phyloP scores from a whole-genome alignment of 1,284 basidiomycete genomes.

The Hypsizygus ulmarius region DNA sequence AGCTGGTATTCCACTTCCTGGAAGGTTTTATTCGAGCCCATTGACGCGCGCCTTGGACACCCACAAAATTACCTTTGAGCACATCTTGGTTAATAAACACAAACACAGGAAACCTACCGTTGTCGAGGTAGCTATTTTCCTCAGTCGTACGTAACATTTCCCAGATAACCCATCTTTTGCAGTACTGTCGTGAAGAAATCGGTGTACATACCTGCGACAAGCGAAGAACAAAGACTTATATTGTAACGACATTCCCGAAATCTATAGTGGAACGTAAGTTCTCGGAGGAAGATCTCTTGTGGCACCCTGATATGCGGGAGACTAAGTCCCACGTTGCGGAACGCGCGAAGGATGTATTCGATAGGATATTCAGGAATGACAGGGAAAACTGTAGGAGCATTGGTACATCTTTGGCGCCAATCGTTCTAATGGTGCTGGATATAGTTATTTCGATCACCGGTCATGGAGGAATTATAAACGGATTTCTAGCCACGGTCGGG shows the following conservation, averaged over 20 bases:
- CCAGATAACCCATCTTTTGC: conserved; percentile 7
- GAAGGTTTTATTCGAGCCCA: conserved; percentile 68
- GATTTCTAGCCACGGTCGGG: conserved; percentile 45
- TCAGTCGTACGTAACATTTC: background rate
- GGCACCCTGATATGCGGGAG: conserved; percentile 68
- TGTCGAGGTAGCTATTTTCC: conserved; percentile 45
- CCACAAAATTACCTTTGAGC: conserved; percentile 60
- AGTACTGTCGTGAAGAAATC: conserved; percentile 53
- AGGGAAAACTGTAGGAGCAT: conserved; percentile 43
- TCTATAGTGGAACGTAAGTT: conserved; percentile 68
- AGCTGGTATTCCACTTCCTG: conserved; percentile 57
- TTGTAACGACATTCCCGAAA: conserved; percentile 54
- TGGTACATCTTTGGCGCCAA: background rate
- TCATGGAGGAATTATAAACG: conserved; percentile 60
- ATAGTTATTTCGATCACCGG: conserved; percentile 64
- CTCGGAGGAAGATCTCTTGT: conserved; percentile 70
- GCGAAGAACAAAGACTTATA: conserved; percentile 53
- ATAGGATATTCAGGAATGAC: conserved; percentile 57
- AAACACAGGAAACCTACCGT: conserved; percentile 27
- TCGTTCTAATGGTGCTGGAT: background rate
- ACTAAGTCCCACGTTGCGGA: conserved; percentile 50
- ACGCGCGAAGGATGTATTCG: conserved; percentile 57
- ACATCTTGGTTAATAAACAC: conserved; percentile 23
- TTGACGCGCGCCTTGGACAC: conserved; percentile 73
- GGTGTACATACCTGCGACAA: conserved; percentile 77